phyloP scores from a whole-genome alignment of 345 rosid species.

The Eutrema japonicum region DNA sequence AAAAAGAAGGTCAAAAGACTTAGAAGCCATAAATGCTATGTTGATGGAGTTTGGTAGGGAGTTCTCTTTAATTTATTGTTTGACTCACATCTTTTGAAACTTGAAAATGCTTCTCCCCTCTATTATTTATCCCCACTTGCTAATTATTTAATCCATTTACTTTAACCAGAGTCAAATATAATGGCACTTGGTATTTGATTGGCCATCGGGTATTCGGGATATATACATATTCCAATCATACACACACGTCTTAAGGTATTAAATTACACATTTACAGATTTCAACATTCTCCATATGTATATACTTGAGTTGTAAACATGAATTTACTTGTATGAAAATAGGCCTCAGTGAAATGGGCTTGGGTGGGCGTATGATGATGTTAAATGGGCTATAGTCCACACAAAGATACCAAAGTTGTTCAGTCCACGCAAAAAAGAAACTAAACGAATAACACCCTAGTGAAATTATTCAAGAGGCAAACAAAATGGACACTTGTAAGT shows the following conservation, averaged over 20 bases:
- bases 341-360: conserved; percentile 2
- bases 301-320: too few species aligned
- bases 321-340: neutral
- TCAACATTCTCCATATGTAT: too few species aligned
- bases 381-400: neutral
- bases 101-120: conserved; percentile 19
- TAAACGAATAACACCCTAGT: too few species aligned
- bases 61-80: conserved; percentile 25
- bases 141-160: neutral
- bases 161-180: conserved; percentile 4
- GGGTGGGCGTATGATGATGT: neutral
- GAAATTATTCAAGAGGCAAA: too few species aligned
- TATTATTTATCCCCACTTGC: conserved; percentile 24
- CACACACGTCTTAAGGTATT: too few species aligned
- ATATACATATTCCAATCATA: neutral
- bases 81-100: conserved; percentile 17
- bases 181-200: neutral
- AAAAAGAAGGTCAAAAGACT: conserved; percentile 23
- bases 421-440: too few species aligned
- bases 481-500: too few species aligned
- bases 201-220: neutral
- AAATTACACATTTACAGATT: neutral
- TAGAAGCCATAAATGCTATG: conserved; percentile 39
- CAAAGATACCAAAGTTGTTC: neutral
- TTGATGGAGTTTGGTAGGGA: conserved; percentile 39